Conservation (phyloP, 805 yeast species). For the Ogataea angusta region DNA sequence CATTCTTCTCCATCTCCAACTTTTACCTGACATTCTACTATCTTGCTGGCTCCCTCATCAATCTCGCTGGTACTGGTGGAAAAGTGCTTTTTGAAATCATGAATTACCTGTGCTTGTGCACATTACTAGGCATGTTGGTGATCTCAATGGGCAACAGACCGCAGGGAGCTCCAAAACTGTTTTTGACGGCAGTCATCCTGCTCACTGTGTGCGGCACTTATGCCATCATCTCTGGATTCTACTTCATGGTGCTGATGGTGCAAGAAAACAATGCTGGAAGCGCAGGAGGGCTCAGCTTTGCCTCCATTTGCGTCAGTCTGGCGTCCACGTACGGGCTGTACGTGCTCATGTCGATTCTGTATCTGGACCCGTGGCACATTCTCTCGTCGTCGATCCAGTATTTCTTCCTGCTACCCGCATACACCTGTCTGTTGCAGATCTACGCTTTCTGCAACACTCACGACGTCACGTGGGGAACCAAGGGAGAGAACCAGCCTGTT, state of each 20-base stretch:
- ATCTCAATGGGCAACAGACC: conserved; percentile 97
- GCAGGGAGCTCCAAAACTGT: conserved; percentile 85
- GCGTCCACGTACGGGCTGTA: conserved; percentile 91
- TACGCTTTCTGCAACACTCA: conserved; percentile 98
- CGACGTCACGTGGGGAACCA: conserved; percentile 99
- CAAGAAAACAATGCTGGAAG: conserved; percentile 36
- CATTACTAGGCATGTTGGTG: conserved; percentile 82
- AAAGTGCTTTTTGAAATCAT: conserved; percentile 78
- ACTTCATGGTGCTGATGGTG: conserved; percentile 64
- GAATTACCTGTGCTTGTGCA: conserved; percentile 80
- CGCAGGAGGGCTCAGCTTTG: conserved; percentile 47
- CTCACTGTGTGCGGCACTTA: conserved; percentile 78
- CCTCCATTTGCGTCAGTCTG: conserved; percentile 79
- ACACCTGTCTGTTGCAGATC: conserved; percentile 87
- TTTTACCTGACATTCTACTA: conserved; percentile 91
- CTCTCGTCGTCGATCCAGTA: conserved; percentile 84
- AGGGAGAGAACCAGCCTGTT: conserved; percentile 79
- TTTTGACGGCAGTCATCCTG: conserved; percentile 66
- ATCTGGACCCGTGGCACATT: conserved; percentile 96
- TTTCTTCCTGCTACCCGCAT: conserved; percentile 84
- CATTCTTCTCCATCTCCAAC: conserved; percentile 90
- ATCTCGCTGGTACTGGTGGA: conserved; percentile 68
- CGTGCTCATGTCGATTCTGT: conserved; percentile 73
- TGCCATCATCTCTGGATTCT: conserved; percentile 78
- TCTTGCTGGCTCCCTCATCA: conserved; percentile 79